A percentile compares a stretch with the other conserved stretches of the same genome.
These are phyloP conservation scores for Radiomyces spectabilis DNA, from an alignment of 192 early-diverging fungal species.

Conservation along the genomic window DNA sequence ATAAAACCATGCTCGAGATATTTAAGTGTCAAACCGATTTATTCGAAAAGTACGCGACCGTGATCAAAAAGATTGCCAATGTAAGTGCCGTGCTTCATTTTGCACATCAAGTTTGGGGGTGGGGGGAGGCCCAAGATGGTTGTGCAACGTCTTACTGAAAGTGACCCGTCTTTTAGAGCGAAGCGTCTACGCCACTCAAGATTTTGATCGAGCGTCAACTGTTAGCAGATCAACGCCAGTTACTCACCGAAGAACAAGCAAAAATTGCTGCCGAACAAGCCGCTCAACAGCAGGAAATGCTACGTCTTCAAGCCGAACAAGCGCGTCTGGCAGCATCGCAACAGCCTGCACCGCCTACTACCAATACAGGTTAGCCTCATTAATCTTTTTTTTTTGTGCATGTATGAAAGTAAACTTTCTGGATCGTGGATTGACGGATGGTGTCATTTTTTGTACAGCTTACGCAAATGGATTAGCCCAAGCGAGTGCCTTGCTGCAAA, in stretches of 20 bases:
- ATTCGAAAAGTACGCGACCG: slow-evolving; percentile 12
- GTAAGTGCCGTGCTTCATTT: too few relatives aligned
- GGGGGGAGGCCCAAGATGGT: too few relatives aligned
- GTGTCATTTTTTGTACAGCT: not conserved
- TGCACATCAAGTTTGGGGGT: too few relatives aligned
- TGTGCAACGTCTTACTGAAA: too few relatives aligned
- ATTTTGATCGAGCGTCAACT: not conserved
- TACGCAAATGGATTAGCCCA: slow-evolving; percentile 19
- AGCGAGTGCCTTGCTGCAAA: slow-evolving; percentile 19
- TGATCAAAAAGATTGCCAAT: not conserved
- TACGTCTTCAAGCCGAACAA: slow-evolving; percentile 14
- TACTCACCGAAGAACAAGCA: slow-evolving; percentile 11
- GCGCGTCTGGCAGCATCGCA: slow-evolving; percentile 6
- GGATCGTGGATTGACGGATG: not conserved
- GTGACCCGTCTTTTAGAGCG: too few relatives aligned
- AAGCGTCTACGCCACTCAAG: too few relatives aligned
- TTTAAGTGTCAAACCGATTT: slow-evolving; percentile 15
- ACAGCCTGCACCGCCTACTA: not conserved
- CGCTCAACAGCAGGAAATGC: slow-evolving; percentile 13
- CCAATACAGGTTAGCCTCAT: not conserved
- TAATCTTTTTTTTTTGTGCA: not conserved
- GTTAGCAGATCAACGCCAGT: not conserved
- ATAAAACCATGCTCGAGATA: slow-evolving; percentile 16
- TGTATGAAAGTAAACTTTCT: not conserved
- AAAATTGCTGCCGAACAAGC: slow-evolving; percentile 10